These are phyloP conservation scores for Leccinum cinnamomeum DNA, from an alignment of 1,284 basidiomycete genomes.

Conservation along the genomic window DNA sequence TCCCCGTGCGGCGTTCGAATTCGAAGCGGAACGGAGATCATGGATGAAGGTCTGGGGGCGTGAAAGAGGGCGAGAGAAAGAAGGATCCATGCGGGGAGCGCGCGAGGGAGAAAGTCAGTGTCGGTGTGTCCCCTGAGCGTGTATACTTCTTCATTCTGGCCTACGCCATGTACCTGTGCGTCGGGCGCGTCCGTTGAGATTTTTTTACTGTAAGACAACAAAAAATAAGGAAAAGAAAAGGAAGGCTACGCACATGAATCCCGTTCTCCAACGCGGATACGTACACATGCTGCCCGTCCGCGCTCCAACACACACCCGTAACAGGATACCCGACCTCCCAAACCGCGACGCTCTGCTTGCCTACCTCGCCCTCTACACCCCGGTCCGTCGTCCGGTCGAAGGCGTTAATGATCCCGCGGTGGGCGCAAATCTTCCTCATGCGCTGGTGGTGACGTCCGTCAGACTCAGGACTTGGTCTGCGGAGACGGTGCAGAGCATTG, in stretches of 20 bases:
- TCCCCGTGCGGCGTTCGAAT: neutral
- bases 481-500: slow-evolving; percentile 75
- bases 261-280: slow-evolving; percentile 90
- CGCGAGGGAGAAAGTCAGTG: slow-evolving; percentile 78
- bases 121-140: slow-evolving; percentile 80
- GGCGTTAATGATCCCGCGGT: slow-evolving; percentile 85
- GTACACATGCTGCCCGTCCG: slow-evolving; percentile 83
- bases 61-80: slow-evolving; percentile 86
- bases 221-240: neutral
- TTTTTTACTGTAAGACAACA: too few relatives aligned
- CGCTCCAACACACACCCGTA: slow-evolving; percentile 88
- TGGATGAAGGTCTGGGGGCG: slow-evolving; percentile 83
- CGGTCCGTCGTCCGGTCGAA: slow-evolving; percentile 84
- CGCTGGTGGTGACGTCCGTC: slow-evolving; percentile 77
- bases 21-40: slow-evolving; percentile 69
- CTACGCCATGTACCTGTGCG: slow-evolving; percentile 78
- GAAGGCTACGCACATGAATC: slow-evolving; percentile 68
- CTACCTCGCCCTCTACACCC: slow-evolving; percentile 50
- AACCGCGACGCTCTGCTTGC: slow-evolving; percentile 73
- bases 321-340: slow-evolving; percentile 86
- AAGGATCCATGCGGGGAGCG: slow-evolving; percentile 85
- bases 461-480: slow-evolving; percentile 81
- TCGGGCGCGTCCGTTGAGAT: neutral
- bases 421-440: slow-evolving; percentile 73
- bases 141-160: slow-evolving; percentile 78